Conservation (phyloP, 768 basidiomycete species). For the Suillus subalutaceus region DNA sequence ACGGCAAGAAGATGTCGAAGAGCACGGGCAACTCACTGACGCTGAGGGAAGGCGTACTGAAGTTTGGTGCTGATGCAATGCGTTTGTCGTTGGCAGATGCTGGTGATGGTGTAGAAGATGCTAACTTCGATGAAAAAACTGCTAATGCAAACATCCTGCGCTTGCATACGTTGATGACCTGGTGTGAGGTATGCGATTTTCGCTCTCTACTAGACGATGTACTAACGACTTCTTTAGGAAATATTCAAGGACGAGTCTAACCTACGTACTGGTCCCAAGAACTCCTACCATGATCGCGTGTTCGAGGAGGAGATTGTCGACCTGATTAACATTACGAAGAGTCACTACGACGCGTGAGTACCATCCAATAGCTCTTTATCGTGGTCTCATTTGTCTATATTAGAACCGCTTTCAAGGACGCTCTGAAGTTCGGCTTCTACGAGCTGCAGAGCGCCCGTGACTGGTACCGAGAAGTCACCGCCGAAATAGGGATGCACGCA, state of each 20-base stretch:
- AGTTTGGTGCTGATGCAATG: conserved; percentile 97
- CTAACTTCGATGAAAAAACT: conserved; percentile 98
- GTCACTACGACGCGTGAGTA: conserved; percentile 79
- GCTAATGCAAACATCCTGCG: conserved; percentile 97
- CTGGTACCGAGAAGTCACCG: conserved; percentile 94
- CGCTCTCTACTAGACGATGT: background rate
- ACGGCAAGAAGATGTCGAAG: conserved; percentile 99
- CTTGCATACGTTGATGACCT: conserved; percentile 84
- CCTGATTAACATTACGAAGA: conserved; percentile 79
- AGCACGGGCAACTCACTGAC: conserved; percentile 96
- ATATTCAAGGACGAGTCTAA: conserved; percentile 71
- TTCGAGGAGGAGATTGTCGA: conserved; percentile 93
- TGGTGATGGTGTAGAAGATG: conserved; percentile 96
- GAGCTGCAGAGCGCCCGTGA: conserved; percentile 91
- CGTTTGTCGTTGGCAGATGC: conserved; percentile 92
- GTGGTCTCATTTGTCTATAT: conserved; percentile 1
- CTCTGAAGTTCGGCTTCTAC: conserved; percentile 94
- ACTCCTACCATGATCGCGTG: conserved; percentile 81
- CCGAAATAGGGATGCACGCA: conserved; percentile 87
- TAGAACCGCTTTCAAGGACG: conserved; percentile 95
- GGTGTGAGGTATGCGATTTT: conserved; percentile 78
- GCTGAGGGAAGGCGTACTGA: conserved; percentile 81
- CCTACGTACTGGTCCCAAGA: conserved; percentile 72
- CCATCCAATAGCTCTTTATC: background rate
- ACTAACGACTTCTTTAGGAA: conserved; percentile 54